Conservation (phyloP, 805 yeast species). For the Spathaspora arborariae region DNA sequence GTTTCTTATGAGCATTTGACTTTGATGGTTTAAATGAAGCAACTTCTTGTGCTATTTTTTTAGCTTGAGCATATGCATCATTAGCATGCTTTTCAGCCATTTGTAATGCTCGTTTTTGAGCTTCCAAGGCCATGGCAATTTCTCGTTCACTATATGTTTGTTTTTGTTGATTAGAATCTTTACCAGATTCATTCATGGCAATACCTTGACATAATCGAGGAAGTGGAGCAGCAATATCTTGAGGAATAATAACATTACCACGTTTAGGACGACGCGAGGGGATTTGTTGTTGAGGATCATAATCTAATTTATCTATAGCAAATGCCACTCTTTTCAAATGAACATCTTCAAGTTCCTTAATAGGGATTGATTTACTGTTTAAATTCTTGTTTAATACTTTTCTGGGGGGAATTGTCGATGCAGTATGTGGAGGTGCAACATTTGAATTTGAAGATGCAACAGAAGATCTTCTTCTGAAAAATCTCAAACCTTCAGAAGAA, state of each 20-base stretch:
- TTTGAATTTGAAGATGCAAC: not conserved
- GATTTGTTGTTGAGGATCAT: constrained; percentile 74
- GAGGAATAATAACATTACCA: constrained; percentile 56
- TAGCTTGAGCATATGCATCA: constrained; percentile 73
- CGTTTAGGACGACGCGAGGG: constrained; percentile 53
- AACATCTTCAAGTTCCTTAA: constrained; percentile 27
- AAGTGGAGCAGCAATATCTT: constrained; percentile 61
- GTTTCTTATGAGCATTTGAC: not conserved
- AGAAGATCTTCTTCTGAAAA: constrained; percentile 14
- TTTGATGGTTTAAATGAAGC: constrained; percentile 32
- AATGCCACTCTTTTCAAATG: constrained; percentile 66
- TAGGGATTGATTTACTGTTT: constrained; percentile 30
- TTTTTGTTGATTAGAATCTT: constrained; percentile 13
- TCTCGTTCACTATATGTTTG: constrained; percentile 41
- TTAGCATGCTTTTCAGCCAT: constrained; percentile 72
- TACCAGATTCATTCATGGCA: constrained; percentile 39
- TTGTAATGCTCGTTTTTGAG: constrained; percentile 48
- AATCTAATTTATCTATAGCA: constrained; percentile 65
- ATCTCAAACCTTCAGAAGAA: not conserved
- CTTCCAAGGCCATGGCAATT: constrained; percentile 53
- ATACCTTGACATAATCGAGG: constrained; percentile 68
- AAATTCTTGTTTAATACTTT: constrained; percentile 45
- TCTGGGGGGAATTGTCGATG: constrained; percentile 12
- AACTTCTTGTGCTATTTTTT: constrained; percentile 66
- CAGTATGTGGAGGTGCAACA: not conserved